Evolutionary conservation across 2,329 filamentous ascomycete genomes (phyloP).

Genomic region (Paraconiothyrium brasiliense): DNA sequence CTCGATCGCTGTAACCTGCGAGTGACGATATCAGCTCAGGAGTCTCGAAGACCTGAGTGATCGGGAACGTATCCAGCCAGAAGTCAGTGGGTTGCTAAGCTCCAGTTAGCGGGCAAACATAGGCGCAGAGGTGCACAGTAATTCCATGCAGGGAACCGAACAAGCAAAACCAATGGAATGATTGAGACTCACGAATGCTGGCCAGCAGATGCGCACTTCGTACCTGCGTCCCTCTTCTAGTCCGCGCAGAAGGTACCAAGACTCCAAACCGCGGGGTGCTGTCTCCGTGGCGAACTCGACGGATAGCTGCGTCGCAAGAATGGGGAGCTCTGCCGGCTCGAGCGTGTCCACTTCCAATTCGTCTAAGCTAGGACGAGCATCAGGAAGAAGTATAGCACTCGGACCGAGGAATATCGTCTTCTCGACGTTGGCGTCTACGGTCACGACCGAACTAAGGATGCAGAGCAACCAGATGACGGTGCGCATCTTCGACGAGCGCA

Average conservation of each 20-base stretch:
- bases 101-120: constrained; percentile 24
- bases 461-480: constrained; percentile 41
- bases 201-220: constrained; percentile 93
- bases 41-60: constrained; percentile 69
- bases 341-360: constrained; percentile 72
- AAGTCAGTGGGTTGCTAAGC: constrained; percentile 86
- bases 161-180: constrained; percentile 13
- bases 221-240: constrained; percentile 80
- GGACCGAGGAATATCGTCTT: constrained; percentile 90
- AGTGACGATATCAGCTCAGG: constrained; percentile 73
- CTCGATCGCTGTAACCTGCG: constrained; percentile 66
- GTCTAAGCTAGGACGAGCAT: constrained; percentile 64
- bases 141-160: not conserved
- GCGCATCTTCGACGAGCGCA: constrained; percentile 45
- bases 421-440: constrained; percentile 77
- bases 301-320: constrained; percentile 70
- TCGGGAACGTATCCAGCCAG: constrained; percentile 70
- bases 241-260: constrained; percentile 81
- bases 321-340: constrained; percentile 59
- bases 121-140: constrained; percentile 9
- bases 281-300: constrained; percentile 71
- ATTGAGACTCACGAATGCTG: constrained; percentile 78
- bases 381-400: constrained; percentile 63
- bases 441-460: constrained; percentile 43
- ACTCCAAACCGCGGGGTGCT: constrained; percentile 66